phyloP scores from a whole-genome alignment of 345 rosid genomes.

The Pseudoturritis turrita region DNA sequence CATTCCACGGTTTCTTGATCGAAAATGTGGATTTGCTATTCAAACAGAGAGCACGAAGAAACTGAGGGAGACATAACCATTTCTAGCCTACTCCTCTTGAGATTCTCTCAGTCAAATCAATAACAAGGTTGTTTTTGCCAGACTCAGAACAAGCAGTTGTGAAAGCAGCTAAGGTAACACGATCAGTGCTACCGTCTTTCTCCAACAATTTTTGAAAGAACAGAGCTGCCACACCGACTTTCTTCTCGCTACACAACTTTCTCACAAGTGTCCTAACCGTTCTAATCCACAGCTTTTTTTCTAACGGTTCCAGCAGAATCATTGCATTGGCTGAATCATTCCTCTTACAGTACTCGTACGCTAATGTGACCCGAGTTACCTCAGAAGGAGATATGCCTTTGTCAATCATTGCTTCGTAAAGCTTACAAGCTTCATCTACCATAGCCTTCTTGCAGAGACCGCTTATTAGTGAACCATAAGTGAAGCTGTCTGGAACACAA shows the following conservation, averaged over 20 bases:
- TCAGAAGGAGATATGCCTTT: conserved; percentile 69
- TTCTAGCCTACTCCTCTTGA: conserved; percentile 47
- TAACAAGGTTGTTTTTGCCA: conserved; percentile 64
- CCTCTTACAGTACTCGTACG: conserved; percentile 75
- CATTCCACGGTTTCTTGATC: background rate
- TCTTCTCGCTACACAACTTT: conserved; percentile 81
- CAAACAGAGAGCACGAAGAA: conserved; percentile 1
- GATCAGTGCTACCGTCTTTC: conserved; percentile 52
- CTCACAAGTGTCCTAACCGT: conserved; percentile 72
- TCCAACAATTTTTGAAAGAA: conserved; percentile 65
- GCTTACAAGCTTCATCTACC: conserved; percentile 61
- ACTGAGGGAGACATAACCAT: background rate
- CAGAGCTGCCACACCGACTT: conserved; percentile 74
- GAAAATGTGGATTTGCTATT: background rate
- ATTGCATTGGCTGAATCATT: conserved; percentile 78
- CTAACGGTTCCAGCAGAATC: conserved; percentile 68
- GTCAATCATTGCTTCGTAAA: conserved; percentile 73
- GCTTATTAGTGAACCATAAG: conserved; percentile 79
- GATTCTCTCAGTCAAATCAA: conserved; percentile 60
- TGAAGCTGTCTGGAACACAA: conserved; percentile 62
- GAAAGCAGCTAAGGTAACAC: conserved; percentile 65
- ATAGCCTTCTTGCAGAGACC: conserved; percentile 80
- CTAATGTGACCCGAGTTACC: conserved; percentile 77
- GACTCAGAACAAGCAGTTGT: conserved; percentile 70
- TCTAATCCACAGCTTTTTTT: conserved; percentile 72